Percentiles rank a stretch among this genome's conserved stretches.
phyloP scores from a whole-genome alignment of 164 flowering plant genomes.

The Tinospora cordifolia region DNA sequence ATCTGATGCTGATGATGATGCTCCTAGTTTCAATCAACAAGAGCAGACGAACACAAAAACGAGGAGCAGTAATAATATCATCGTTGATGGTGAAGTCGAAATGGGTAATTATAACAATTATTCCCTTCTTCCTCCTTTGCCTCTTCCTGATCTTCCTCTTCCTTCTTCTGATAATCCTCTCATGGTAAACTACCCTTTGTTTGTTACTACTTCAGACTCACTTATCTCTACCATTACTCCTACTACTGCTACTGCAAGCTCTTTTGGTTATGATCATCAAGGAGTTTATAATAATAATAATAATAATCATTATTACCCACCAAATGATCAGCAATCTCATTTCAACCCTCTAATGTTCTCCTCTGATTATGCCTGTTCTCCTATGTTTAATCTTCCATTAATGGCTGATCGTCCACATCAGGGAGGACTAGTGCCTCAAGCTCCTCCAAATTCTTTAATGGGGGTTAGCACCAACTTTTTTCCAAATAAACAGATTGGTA shows the following conservation, averaged over 20 bases:
- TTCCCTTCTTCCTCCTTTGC: not conserved
- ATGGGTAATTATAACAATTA: conserved; percentile 5
- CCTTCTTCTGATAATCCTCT: not conserved
- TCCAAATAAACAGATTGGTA: not conserved
- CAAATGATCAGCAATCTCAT: conserved; percentile 1
- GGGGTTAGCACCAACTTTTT: conserved; percentile 5
- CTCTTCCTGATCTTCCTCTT: not conserved
- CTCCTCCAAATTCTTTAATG: conserved; percentile 6
- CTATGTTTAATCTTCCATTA: conserved; percentile 3
- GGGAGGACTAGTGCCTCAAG: not conserved
- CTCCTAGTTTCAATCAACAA: too few species aligned
- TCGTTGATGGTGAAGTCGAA: not conserved
- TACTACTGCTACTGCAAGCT: too few species aligned
- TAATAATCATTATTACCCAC: not conserved
- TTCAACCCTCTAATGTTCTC: not conserved
- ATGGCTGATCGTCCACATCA: conserved; percentile 7
- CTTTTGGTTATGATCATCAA: not conserved
- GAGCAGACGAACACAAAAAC: too few species aligned
- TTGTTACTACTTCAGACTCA: too few species aligned
- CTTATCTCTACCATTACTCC: too few species aligned
- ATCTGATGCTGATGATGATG: not conserved
- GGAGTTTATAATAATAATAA: not conserved
- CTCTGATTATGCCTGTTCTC: not conserved
- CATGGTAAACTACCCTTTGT: not conserved
- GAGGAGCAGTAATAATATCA: not conserved